A percentile compares a stretch with the other conserved stretches of the same genome.
These are phyloP conservation scores for Acanthamoeba triangularis DNA, from an alignment of 208 protist species.

Conservation along the genomic window DNA sequence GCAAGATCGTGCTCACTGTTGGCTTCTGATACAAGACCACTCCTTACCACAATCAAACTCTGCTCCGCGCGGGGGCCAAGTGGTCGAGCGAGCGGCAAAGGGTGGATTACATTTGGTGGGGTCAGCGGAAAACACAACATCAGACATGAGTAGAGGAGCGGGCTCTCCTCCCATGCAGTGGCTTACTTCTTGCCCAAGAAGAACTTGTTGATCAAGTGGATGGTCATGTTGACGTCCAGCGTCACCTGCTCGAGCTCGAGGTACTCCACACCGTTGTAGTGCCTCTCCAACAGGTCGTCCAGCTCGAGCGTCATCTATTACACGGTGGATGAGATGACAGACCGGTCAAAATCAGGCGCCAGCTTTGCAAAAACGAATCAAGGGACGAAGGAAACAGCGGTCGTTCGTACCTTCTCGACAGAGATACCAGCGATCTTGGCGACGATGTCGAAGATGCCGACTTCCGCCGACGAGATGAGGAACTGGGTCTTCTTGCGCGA, in stretches of 20 bases:
- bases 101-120: no score
- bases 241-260: conserved; percentile 86
- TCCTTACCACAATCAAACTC: no score
- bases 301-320: conserved; percentile 85
- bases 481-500: conserved; percentile 85
- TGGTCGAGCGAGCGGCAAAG: no score
- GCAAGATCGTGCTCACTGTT: conserved; percentile 69
- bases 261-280: conserved; percentile 77
- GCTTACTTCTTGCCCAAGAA: conserved; percentile 83
- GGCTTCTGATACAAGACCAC: no score
- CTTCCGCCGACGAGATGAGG: conserved; percentile 83
- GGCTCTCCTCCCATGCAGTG: no score
- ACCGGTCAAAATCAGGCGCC: not conserved
- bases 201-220: conserved; percentile 88
- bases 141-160: no score
- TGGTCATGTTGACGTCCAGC: conserved; percentile 89
- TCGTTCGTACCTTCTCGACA: conserved; percentile 31
- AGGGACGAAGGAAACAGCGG: not conserved
- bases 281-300: conserved; percentile 87
- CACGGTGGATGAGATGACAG: not conserved
- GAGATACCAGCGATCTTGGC: conserved; percentile 85
- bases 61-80: no score
- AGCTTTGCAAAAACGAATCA: not conserved
- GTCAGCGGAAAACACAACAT: no score
- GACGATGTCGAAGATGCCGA: conserved; percentile 87